Percentiles rank a stretch among this genome's conserved stretches.
These are phyloP conservation scores for Xylaria sp. DNA, from an alignment of 2,329 filamentous ascomycete species.

Conservation along the genomic window DNA sequence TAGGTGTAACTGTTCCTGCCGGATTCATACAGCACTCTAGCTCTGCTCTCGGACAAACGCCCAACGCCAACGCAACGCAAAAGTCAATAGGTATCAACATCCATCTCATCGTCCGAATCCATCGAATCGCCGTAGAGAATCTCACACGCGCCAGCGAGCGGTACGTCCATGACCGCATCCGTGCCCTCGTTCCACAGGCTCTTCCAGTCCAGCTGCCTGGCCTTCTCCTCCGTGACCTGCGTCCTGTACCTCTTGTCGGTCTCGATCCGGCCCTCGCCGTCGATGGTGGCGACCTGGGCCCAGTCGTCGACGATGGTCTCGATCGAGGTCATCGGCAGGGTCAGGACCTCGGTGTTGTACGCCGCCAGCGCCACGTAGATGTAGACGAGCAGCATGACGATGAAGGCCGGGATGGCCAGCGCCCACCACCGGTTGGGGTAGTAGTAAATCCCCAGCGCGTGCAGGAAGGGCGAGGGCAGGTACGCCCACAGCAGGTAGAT, in stretches of 20 bases:
- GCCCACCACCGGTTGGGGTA: conserved; percentile 99
- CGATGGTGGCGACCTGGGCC: conserved; percentile 81
- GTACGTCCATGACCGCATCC: conserved; percentile 96
- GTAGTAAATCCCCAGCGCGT: conserved; percentile 92
- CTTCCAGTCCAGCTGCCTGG: conserved; percentile 66
- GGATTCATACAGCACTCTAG: not conserved
- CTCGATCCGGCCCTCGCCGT: conserved; percentile 63
- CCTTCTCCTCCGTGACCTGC: conserved; percentile 39
- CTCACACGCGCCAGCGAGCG: conserved; percentile 92
- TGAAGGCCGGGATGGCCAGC: conserved; percentile 84
- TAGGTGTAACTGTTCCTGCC: too few species aligned
- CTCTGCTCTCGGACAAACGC: not conserved
- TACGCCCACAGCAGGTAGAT: conserved; percentile 81
- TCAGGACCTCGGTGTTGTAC: conserved; percentile 90
- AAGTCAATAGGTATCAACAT: conserved; percentile 17
- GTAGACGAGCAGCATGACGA: conserved; percentile 86
- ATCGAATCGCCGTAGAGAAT: conserved; percentile 74
- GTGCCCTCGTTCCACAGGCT: conserved; percentile 89
- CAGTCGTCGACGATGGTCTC: conserved; percentile 93
- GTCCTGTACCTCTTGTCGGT: conserved; percentile 40
- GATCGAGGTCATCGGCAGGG: conserved; percentile 74
- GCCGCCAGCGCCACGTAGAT: conserved; percentile 90
- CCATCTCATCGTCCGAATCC: conserved; percentile 25
- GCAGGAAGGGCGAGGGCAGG: conserved; percentile 86
- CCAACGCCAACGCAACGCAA: not conserved